Evolutionary conservation across 768 basidiomycete genomes (phyloP), one percentile per base, ranked within the genome.

Genomic region (Bullera alba): DNA sequence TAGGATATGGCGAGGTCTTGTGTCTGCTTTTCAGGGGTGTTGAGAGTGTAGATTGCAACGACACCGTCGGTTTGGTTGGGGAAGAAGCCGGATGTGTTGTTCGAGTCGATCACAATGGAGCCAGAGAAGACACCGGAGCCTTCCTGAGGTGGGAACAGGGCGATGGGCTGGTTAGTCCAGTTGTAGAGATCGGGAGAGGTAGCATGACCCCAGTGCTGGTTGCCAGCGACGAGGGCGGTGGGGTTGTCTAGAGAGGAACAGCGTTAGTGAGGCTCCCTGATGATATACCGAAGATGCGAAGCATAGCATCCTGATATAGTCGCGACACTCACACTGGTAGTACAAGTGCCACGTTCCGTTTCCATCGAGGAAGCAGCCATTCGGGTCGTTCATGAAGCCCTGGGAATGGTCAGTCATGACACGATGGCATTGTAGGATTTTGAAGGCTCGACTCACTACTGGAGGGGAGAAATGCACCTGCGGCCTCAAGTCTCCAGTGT

Each of bases 161-260:
- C 67, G 34, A 71, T 64, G 5, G 65, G 65, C 42, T 65, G 63
- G 27, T 63, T 66, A 19, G 46, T 52, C 70, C 70, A 71, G 44
- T 52, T 30, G 34, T 65, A 67, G 3, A 71, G 56, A 45, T 71
- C 67, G 3, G 39, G 19, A 4, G 63, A 63, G 16, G 65, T 71
- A 1, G 67, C 67, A 46, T 71, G 70, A 22, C 65, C 67, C 70
- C 70, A 71, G 35, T 61, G 58, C 46, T 67, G 65, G 50, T 69
- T 71, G 1, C 60, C 65, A 1, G 63, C 65, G 25, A 62, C 56
- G 25, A 61, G 4, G 4, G 45, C 60, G 15, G 58, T 60, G 19
- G 61, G 65, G 42, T 60, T 61, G 48, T 61, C 57, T 59, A 30
- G 21, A 14, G n/a, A n/a, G n/a, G n/a, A n/a, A n/a, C n/a, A n/a